Evolutionary conservation across 2,329 filamentous ascomycete genomes (phyloP).

Genomic region (Trichoderma semiorbis): DNA sequence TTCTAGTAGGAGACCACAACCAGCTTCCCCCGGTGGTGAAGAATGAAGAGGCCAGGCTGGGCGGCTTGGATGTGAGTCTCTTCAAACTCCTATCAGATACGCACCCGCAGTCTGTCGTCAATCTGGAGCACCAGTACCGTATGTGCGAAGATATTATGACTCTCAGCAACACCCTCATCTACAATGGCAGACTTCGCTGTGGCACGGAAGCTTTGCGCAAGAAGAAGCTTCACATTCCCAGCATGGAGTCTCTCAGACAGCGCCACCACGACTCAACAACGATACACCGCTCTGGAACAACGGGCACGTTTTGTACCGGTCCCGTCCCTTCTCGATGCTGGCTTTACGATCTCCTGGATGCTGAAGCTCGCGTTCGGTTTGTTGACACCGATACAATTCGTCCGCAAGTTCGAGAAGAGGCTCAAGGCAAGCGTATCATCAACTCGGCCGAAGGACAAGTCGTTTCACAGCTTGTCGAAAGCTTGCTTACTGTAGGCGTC

Average conservation of each 20-base stretch:
- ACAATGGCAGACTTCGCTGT: constrained; percentile 85
- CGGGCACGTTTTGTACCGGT: constrained; percentile 55
- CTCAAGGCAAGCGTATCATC: constrained; percentile 79
- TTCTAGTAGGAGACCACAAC: constrained; percentile 94
- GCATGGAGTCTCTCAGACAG: constrained; percentile 56
- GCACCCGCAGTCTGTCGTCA: constrained; percentile 84
- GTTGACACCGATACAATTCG: constrained; percentile 81
- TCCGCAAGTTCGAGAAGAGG: constrained; percentile 64
- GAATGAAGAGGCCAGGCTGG: constrained; percentile 80
- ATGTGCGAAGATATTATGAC: constrained; percentile 98
- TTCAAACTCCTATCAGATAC: constrained; percentile 91
- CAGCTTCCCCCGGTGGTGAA: constrained; percentile 92
- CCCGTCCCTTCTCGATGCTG: constrained; percentile 60
- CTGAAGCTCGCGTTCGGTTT: constrained; percentile 73
- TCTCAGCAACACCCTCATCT: constrained; percentile 89
- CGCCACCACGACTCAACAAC: constrained; percentile 53
- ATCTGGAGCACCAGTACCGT: constrained; percentile 91
- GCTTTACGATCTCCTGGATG: constrained; percentile 68
- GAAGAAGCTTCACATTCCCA: constrained; percentile 64
- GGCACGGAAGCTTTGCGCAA: constrained; percentile 73
- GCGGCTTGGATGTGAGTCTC: constrained; percentile 85
- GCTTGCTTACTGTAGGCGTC: constrained; percentile 72
- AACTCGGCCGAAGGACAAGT: constrained; percentile 81
- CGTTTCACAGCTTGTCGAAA: constrained; percentile 74
- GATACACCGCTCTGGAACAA: constrained; percentile 39